A percentile compares a stretch with the other conserved stretches of the same genome.
phyloP scores from a whole-genome alignment of 768 basidiomycete species.

The Psilocybe tampanensis region DNA sequence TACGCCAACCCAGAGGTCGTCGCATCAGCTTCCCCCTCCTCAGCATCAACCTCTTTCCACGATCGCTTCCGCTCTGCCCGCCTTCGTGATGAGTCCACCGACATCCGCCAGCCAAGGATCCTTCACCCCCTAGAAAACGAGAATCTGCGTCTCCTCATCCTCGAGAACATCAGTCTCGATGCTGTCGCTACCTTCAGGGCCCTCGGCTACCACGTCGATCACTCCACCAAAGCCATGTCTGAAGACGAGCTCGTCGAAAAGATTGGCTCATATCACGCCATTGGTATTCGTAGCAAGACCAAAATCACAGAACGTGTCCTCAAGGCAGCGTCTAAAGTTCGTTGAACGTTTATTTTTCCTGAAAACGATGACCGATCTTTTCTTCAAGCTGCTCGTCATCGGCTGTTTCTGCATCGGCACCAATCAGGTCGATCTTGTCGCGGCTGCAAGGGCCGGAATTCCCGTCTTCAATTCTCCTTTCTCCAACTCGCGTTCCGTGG shows the following conservation, averaged over 20 bases:
- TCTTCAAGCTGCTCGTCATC: slow-evolving; percentile 81
- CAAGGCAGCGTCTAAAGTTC: slow-evolving; percentile 82
- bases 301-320: slow-evolving; percentile 92
- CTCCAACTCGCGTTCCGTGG: slow-evolving; percentile 98
- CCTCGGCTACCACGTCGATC: slow-evolving; percentile 92
- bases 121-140: slow-evolving; percentile 85
- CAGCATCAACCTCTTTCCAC: slow-evolving; percentile 40
- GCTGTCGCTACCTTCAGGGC: slow-evolving; percentile 79
- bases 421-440: slow-evolving; percentile 91
- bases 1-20: slow-evolving; percentile 54
- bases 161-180: slow-evolving; percentile 95
- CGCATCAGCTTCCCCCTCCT: slow-evolving; percentile 56
- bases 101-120: slow-evolving; percentile 62
- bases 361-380: not conserved
- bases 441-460: slow-evolving; percentile 86
- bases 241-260: slow-evolving; percentile 91
- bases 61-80: slow-evolving; percentile 41
- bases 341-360: not conserved
- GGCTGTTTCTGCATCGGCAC: slow-evolving; percentile 99
- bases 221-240: slow-evolving; percentile 80
- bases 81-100: slow-evolving; percentile 32
- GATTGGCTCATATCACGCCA: slow-evolving; percentile 84
- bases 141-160: slow-evolving; percentile 76
- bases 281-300: slow-evolving; percentile 98
- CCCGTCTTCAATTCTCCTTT: slow-evolving; percentile 99